These are phyloP conservation scores for Paraphaeosphaeria sporulosa DNA, from an alignment of 2,329 filamentous ascomycete species.

Conservation along the genomic window DNA sequence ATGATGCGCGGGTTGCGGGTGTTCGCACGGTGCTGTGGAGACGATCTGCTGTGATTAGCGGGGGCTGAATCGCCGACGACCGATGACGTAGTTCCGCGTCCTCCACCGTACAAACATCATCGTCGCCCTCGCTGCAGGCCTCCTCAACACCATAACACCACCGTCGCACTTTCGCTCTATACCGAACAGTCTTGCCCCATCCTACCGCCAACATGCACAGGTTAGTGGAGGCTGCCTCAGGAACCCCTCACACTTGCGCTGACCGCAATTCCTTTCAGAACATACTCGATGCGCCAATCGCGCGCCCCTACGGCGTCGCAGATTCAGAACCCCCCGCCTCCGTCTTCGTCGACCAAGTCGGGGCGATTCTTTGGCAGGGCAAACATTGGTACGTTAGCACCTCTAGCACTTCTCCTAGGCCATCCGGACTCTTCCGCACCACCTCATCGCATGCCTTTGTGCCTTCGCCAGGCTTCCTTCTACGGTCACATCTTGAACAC, in stretches of 20 bases:
- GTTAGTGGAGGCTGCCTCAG: not conserved
- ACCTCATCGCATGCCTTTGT: not conserved
- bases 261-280: slow-evolving; percentile 6
- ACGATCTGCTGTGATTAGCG: slow-evolving; percentile 18
- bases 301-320: slow-evolving; percentile 94
- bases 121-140: slow-evolving; percentile 20
- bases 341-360: slow-evolving; percentile 88
- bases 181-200: not conserved
- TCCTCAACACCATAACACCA: slow-evolving; percentile 15
- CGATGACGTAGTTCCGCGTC: slow-evolving; percentile 28
- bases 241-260: not conserved
- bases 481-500: not conserved
- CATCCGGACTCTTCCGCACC: slow-evolving; percentile 16
- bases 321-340: slow-evolving; percentile 90
- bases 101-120: slow-evolving; percentile 30
- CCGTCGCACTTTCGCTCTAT: not conserved
- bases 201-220: slow-evolving; percentile 10
- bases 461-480: not conserved
- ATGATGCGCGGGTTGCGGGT: slow-evolving; percentile 18
- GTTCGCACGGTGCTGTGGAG: slow-evolving; percentile 24
- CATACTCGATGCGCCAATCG: slow-evolving; percentile 80
- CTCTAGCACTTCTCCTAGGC: not conserved
- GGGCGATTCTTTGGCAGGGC: slow-evolving; percentile 86
- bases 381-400: slow-evolving; percentile 74
- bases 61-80: slow-evolving; percentile 10